A percentile compares a stretch with the other conserved stretches of the same genome.
Conservation (phyloP, 352 stramenopile species). For the Detonula confervacea region DNA sequence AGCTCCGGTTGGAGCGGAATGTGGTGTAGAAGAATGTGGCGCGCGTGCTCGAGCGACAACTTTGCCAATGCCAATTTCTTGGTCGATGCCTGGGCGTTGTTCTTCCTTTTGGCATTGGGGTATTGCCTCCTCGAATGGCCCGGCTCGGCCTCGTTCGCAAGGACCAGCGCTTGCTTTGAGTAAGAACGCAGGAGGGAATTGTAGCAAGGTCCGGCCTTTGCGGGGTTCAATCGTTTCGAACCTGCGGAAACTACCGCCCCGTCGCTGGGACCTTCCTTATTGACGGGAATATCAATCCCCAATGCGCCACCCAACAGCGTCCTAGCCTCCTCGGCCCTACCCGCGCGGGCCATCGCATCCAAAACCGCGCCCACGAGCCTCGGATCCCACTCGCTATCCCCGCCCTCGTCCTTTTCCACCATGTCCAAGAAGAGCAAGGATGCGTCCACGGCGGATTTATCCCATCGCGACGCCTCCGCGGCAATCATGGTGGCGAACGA, state of each 20-base stretch:
- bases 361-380: slow-evolving; percentile 44
- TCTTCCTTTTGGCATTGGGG: neutral
- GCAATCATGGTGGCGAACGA: slow-evolving; percentile 59
- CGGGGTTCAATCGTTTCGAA: slow-evolving; percentile 16
- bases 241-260: neutral
- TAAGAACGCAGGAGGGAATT: slow-evolving; percentile 40
- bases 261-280: neutral
- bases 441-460: slow-evolving; percentile 30
- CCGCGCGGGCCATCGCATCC: slow-evolving; percentile 30
- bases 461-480: slow-evolving; percentile 18
- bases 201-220: slow-evolving; percentile 31
- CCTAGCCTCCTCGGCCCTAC: slow-evolving; percentile 40
- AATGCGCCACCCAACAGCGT: slow-evolving; percentile 24
- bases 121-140: slow-evolving; percentile 2
- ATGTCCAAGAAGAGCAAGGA: slow-evolving; percentile 37
- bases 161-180: slow-evolving; percentile 48
- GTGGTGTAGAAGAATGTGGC: slow-evolving; percentile 39
- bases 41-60: slow-evolving; percentile 15
- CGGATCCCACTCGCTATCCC: slow-evolving; percentile 33
- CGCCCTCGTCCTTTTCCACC: slow-evolving; percentile 27
- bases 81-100: neutral
- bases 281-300: slow-evolving; percentile 20
- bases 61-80: slow-evolving; percentile 7
- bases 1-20: slow-evolving; percentile 24
- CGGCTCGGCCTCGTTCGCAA: too few relatives aligned